phyloP scores from a whole-genome alignment of 2,329 filamentous ascomycete genomes.

The Alternaria tenuissima region DNA sequence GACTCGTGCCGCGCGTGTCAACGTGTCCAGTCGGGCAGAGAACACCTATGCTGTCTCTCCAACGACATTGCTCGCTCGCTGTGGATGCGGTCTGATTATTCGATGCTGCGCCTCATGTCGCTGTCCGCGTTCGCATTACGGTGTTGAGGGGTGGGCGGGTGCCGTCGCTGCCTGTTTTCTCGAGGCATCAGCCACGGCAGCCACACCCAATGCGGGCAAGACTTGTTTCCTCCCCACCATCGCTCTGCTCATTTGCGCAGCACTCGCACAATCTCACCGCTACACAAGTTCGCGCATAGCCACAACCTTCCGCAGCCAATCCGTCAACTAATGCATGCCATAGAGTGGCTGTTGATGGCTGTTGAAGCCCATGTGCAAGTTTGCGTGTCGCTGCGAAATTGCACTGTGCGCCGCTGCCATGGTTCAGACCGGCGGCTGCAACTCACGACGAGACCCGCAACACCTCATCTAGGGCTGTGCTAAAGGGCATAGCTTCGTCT shows the following conservation, averaged over 20 bases:
- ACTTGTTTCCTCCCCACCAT: slow-evolving; percentile 13
- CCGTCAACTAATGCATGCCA: slow-evolving; percentile 19
- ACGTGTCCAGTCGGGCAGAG: slow-evolving; percentile 21
- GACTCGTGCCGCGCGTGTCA: slow-evolving; percentile 31
- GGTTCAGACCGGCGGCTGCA: slow-evolving; percentile 18
- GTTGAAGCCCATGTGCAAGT: slow-evolving; percentile 16
- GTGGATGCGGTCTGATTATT: slow-evolving; percentile 15
- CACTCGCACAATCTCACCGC: slow-evolving; percentile 32
- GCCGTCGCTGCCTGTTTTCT: slow-evolving; percentile 29
- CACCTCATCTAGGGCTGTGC: slow-evolving; percentile 12
- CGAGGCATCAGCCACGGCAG: slow-evolving; percentile 26
- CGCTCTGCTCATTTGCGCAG: slow-evolving; percentile 30
- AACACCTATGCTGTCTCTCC: slow-evolving; percentile 13
- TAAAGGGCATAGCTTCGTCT: slow-evolving; percentile 4
- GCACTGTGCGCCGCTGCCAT: slow-evolving; percentile 10
- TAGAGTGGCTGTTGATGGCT: slow-evolving; percentile 28
- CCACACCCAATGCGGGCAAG: slow-evolving; percentile 28
- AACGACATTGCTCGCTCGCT: slow-evolving; percentile 23
- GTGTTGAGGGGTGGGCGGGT: slow-evolving; percentile 17
- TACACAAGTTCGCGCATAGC: slow-evolving; percentile 31
- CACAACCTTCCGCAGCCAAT: slow-evolving; percentile 21
- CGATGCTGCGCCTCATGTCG: slow-evolving; percentile 30
- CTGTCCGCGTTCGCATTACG: slow-evolving; percentile 25
- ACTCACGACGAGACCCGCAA: neutral
- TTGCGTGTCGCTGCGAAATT: slow-evolving; percentile 9